A percentile compares a stretch with the other conserved stretches of the same genome.
Evolutionary conservation across 2,329 filamentous ascomycete species (phyloP).

Genomic region (Penicillium sp.): DNA sequence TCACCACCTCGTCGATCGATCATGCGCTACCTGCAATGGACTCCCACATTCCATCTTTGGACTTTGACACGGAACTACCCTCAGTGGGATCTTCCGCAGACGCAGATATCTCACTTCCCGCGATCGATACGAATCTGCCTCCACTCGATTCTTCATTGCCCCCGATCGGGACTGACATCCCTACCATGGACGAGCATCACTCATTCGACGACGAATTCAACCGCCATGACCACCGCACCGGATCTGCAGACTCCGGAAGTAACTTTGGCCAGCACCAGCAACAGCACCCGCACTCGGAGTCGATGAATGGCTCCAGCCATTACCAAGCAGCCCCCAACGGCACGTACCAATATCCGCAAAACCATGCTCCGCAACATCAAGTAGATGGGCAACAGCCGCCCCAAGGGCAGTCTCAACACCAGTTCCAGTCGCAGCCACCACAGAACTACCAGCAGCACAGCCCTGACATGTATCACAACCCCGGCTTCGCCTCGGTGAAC

Average conservation of each 20-base stretch:
- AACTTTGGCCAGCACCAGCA: constrained; percentile 17
- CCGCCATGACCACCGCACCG: constrained; percentile 15
- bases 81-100: constrained; percentile 19
- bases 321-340: constrained; percentile 46
- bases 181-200: constrained; percentile 29
- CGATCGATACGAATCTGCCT: constrained; percentile 26
- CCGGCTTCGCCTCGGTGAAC: constrained; percentile 17
- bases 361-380: constrained; percentile 36
- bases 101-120: constrained; percentile 20
- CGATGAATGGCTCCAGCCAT: constrained; percentile 37
- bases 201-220: constrained; percentile 19
- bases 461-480: constrained; percentile 33
- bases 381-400: constrained; percentile 38
- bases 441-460: constrained; percentile 27
- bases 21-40: constrained; percentile 25
- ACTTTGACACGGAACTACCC: constrained; percentile 22
- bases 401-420: constrained; percentile 26
- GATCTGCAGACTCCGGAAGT: constrained; percentile 14
- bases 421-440: constrained; percentile 27
- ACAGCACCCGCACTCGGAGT: constrained; percentile 16
- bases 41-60: constrained; percentile 22
- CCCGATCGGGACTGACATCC: constrained; percentile 30
- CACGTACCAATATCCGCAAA: constrained; percentile 20
- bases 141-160: constrained; percentile 28
- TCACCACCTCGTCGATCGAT: constrained; percentile 14